Base-by-base conservation (phyloP, 1,139 yeast genomes). In the Suhomyces guaymorum region DNA sequence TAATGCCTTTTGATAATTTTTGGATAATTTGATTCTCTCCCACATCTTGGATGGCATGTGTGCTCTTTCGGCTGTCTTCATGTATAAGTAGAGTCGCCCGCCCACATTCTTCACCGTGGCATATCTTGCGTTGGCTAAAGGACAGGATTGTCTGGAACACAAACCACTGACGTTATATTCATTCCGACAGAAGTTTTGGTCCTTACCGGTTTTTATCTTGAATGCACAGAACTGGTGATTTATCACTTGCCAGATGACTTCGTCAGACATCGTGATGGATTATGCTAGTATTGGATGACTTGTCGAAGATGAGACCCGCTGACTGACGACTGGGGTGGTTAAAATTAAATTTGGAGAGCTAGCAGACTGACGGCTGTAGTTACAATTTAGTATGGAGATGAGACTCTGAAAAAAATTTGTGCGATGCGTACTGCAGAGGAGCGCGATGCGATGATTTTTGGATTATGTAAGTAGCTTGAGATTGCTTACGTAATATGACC, bases 11-110 rank as follows among this genome's bases (percentile, higher is more conserved):
- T 82, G 75, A 59, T 89, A 92, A 60, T 92, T 90, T 58, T 87
- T 88, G 39, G 94, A 85, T 42, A 92, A 72, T 58, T 82, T 82
- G 57, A 92, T 82, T 52, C 97, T 75, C 63, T 92, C 97, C 98
- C 98, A 92, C 61, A 87, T 69, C 53, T 85, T 85, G 30, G 86
- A 78, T 10, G 98, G 98, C 51, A 88, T 85, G 58, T 92, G 98
- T 15, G 95, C 94, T 63, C 98, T 79, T 68, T 92, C 98, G 2
- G 95, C 96, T 1, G 97, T 92, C 60, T 92, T 92, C 92, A 92
- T 92, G 65, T 92, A 92, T 26, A 92, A 70, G 55, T 89, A 92
- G 31, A 92, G 69, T 57, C 80, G 78, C 14, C 98, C 98, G 50
- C 89, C 94, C 26, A 88, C 77, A 52, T 79, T 82, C 52, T 92